These are phyloP conservation scores for Salinomyces thailandicus DNA, from an alignment of 2,329 filamentous ascomycete genomes.

Conservation along the genomic window DNA sequence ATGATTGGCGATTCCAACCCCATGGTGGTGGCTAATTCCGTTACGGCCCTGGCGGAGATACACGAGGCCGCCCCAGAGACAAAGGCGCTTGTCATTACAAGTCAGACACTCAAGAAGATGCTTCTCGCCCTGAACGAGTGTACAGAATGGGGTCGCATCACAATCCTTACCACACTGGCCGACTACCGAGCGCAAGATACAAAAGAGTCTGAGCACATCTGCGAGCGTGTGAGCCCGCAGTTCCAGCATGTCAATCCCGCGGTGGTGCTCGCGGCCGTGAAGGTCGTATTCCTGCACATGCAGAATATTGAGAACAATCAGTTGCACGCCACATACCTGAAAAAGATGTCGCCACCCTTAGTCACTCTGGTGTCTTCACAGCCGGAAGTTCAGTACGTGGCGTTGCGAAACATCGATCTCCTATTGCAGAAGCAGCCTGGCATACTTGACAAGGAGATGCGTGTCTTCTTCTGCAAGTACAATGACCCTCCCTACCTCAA, in stretches of 20 bases:
- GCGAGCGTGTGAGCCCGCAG: conserved; percentile 87
- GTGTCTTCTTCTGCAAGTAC: conserved; percentile 99
- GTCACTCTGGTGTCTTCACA: conserved; percentile 92
- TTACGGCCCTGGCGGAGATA: conserved; percentile 88
- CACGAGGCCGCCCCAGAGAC: conserved; percentile 84
- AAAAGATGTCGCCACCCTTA: conserved; percentile 96
- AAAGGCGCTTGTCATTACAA: conserved; percentile 70
- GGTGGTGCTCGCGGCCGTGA: conserved; percentile 93
- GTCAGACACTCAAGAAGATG: conserved; percentile 82
- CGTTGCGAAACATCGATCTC: conserved; percentile 89
- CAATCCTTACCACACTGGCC: conserved; percentile 78
- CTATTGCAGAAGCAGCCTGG: conserved; percentile 91
- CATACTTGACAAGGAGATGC: conserved; percentile 91
- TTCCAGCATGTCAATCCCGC: conserved; percentile 98
- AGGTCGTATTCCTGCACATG: conserved; percentile 97
- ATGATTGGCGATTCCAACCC: conserved; percentile 95
- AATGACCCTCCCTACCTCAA: conserved; percentile 98
- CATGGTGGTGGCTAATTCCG: conserved; percentile 97
- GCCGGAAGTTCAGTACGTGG: conserved; percentile 96
- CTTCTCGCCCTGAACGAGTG: conserved; percentile 95
- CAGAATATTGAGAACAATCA: conserved; percentile 62
- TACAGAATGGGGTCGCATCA: conserved; percentile 95
- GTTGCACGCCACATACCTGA: conserved; percentile 72
- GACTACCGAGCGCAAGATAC: conserved; percentile 78
- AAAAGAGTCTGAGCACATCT: conserved; percentile 97